Conservation (phyloP, 2,329 filamentous ascomycete genomes). For the Capronia epimyces region DNA sequence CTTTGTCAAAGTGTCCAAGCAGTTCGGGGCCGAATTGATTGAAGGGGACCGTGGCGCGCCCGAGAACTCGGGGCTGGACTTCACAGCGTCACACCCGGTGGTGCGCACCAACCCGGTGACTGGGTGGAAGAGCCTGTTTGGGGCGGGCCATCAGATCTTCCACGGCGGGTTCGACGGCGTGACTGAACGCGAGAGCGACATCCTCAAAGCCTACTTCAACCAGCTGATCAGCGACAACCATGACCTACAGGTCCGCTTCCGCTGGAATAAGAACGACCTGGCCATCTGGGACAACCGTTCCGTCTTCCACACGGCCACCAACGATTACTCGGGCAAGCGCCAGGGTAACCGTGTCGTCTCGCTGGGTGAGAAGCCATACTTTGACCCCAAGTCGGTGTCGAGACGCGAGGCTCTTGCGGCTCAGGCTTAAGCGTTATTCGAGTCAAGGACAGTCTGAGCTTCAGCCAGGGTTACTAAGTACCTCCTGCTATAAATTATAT, state of each 20-base stretch:
- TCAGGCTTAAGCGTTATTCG: too few species aligned
- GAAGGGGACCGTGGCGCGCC: constrained; percentile 45
- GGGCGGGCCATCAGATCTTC: constrained; percentile 32
- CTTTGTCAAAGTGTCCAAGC: constrained; percentile 33
- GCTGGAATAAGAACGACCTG: constrained; percentile 42
- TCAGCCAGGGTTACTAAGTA: too few species aligned
- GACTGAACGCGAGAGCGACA: constrained; percentile 32
- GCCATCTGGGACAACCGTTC: constrained; percentile 57
- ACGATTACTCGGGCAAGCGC: constrained; percentile 49
- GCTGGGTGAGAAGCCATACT: constrained; percentile 51
- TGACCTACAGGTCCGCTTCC: constrained; percentile 39
- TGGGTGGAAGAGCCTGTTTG: constrained; percentile 53
- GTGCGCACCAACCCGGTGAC: constrained; percentile 60
- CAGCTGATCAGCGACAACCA: constrained; percentile 39
- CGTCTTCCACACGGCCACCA: constrained; percentile 53
- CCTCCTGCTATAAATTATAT: too few species aligned
- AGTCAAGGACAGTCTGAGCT: too few species aligned
- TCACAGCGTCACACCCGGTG: constrained; percentile 49
- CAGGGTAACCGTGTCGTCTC: constrained; percentile 49
- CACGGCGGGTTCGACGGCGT: constrained; percentile 33
- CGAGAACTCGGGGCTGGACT: constrained; percentile 51
- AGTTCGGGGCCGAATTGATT: constrained; percentile 33
- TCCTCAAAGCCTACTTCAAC: constrained; percentile 34
- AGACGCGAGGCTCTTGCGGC: constrained; percentile 12
- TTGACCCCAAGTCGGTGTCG: constrained; percentile 39